Percentiles rank a stretch among this genome's conserved stretches.
These are phyloP conservation scores for Claviceps purpurea DNA, from an alignment of 2,329 filamentous ascomycete species.

Conservation along the genomic window DNA sequence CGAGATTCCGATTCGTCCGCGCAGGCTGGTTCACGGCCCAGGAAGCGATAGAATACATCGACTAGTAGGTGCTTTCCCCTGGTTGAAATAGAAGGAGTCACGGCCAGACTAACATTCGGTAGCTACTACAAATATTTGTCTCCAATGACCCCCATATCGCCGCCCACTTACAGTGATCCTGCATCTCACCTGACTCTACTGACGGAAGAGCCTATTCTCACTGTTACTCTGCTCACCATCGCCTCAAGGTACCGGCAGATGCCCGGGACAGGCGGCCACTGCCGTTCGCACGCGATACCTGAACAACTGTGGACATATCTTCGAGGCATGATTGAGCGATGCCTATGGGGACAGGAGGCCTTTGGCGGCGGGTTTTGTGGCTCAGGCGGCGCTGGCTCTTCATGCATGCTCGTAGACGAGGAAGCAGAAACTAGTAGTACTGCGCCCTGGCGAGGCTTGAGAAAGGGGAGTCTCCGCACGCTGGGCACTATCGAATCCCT, in stretches of 20 bases:
- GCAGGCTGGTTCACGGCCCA: conserved; percentile 92
- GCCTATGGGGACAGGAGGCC: conserved; percentile 91
- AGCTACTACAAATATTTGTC: conserved; percentile 87
- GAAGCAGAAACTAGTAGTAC: conserved; percentile 53
- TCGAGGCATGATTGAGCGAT: conserved; percentile 85
- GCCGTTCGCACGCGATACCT: conserved; percentile 81
- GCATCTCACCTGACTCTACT: conserved; percentile 67
- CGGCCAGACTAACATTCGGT: background rate
- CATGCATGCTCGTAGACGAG: conserved; percentile 24
- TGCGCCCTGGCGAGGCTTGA: conserved; percentile 54
- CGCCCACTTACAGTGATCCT: conserved; percentile 79
- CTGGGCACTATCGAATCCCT: conserved; percentile 89
- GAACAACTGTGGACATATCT: conserved; percentile 93
- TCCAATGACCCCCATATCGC: conserved; percentile 83
- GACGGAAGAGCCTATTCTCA: conserved; percentile 82
- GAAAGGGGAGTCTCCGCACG: conserved; percentile 71
- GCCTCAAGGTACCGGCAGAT: conserved; percentile 76
- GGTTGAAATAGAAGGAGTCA: too few species aligned
- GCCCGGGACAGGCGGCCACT: conserved; percentile 65
- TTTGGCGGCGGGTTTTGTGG: conserved; percentile 82
- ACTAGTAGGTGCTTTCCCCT: conserved; percentile 49
- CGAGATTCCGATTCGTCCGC: conserved; percentile 83
- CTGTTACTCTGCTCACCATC: conserved; percentile 82
- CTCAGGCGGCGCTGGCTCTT: conserved; percentile 41
- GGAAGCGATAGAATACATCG: conserved; percentile 86